These are phyloP conservation scores for Cyclostephanos invisitatus DNA, from an alignment of 108 stramenopile species.

Conservation along the genomic window DNA sequence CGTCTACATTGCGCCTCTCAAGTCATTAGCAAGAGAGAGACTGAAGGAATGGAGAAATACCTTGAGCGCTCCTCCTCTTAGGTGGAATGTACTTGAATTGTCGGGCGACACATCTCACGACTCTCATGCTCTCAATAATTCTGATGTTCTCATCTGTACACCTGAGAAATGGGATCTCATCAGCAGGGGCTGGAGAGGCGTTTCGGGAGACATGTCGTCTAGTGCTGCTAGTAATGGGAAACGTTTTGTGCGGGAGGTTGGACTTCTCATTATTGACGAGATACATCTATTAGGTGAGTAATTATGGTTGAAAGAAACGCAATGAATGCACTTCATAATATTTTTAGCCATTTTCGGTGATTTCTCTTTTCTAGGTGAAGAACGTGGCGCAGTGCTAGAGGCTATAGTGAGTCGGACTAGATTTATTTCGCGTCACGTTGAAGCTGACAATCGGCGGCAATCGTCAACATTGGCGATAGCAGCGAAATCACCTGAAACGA, in stretches of 20 bases:
- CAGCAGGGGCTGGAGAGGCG: constrained; percentile 91
- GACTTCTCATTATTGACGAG: constrained; percentile 96
- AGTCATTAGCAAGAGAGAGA: constrained; percentile 96
- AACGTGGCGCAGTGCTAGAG: constrained; percentile 97
- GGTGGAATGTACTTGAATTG: constrained; percentile 94
- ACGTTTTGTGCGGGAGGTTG: constrained; percentile 81
- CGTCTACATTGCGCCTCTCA: constrained; percentile 98
- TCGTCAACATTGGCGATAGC: constrained; percentile 12
- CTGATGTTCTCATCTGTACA: constrained; percentile 96
- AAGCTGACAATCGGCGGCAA: constrained; percentile 34
- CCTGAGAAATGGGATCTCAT: constrained; percentile 99
- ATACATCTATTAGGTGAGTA: constrained; percentile 93
- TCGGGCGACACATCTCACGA: constrained; percentile 98
- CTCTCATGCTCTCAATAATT: constrained; percentile 69
- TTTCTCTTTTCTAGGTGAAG: constrained; percentile 53
- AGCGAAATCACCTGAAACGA: constrained; percentile 32
- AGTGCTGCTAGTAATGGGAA: constrained; percentile 57
- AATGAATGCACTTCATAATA: neutral
- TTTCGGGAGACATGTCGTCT: constrained; percentile 32
- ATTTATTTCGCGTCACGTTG: constrained; percentile 79
- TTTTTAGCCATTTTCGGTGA: neutral
- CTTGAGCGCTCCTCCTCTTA: constrained; percentile 75
- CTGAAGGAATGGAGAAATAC: constrained; percentile 93
- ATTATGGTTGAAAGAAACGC: neutral
- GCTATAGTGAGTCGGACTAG: constrained; percentile 95